A percentile compares a stretch with the other conserved stretches of the same genome.
Evolutionary conservation across 495 filamentous ascomycete species (phyloP).

Genomic region (Aspergillus bertholletiae): DNA sequence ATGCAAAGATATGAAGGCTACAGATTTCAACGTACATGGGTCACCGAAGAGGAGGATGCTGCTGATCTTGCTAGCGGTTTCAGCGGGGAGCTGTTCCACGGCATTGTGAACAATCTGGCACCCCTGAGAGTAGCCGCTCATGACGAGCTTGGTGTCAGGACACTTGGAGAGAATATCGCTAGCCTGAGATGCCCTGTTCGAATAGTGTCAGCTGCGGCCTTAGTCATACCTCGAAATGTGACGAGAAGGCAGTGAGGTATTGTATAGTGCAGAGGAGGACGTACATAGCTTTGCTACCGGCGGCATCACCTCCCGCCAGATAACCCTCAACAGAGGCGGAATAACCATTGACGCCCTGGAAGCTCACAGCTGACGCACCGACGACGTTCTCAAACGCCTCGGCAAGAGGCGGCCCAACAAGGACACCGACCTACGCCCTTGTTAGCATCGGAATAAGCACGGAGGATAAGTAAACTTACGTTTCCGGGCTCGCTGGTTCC

Average conservation of each 20-base stretch:
- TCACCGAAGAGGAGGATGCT: not conserved
- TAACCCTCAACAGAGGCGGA: not conserved
- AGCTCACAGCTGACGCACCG: not conserved
- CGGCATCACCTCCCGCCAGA: not conserved
- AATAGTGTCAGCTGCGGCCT: not conserved
- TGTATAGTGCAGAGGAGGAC: not conserved
- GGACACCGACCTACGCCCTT: not conserved
- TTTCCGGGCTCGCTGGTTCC: not conserved
- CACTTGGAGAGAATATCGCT: not conserved
- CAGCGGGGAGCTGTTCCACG: not conserved
- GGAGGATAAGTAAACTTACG: not conserved
- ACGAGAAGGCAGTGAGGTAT: not conserved
- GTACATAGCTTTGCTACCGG: not conserved
- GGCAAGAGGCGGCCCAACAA: not conserved
- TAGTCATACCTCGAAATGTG: not conserved
- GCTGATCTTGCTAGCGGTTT: not conserved
- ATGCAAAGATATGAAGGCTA: not conserved
- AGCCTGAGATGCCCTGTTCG: not conserved
- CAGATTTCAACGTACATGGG: not conserved
- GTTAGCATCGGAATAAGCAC: not conserved
- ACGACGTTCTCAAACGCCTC: not conserved
- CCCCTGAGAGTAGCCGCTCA: conserved; percentile 1
- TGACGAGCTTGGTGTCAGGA: not conserved
- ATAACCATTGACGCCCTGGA: not conserved
- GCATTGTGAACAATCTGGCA: not conserved